Evolutionary conservation across 139 green algal genomes (phyloP).

Genomic region (Penium margaritaceum): DNA sequence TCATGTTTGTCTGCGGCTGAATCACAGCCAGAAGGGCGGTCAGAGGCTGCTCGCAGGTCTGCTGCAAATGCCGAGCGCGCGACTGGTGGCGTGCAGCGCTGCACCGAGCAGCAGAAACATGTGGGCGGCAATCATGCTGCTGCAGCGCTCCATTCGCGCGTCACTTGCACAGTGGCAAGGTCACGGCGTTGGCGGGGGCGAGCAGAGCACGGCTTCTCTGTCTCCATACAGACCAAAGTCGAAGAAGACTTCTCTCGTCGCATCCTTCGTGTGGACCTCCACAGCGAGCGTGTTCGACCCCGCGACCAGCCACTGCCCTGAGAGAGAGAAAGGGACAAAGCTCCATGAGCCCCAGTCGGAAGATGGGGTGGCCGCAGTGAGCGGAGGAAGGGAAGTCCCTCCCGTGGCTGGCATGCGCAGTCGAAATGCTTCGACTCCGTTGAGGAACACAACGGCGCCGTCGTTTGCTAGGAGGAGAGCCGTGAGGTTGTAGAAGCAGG

Average conservation of each 20-base stretch:
- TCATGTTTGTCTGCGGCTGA: too few species aligned
- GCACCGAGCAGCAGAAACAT: too few species aligned
- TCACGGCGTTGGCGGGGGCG: too few species aligned
- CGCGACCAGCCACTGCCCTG: constrained; percentile 5
- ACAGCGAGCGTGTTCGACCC: constrained; percentile 6
- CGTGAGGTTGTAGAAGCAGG: constrained; percentile 23
- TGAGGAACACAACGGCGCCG: constrained; percentile 30
- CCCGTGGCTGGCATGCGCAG: too few species aligned
- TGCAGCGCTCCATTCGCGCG: too few species aligned
- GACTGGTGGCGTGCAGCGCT: too few species aligned
- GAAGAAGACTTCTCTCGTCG: constrained; percentile 7
- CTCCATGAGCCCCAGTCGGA: constrained; percentile 8
- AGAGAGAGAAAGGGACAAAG: background rate
- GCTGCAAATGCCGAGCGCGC: too few species aligned
- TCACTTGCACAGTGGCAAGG: too few species aligned
- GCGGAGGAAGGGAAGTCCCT: constrained; percentile 4
- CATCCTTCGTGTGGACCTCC: constrained; percentile 10
- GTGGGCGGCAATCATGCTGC: too few species aligned
- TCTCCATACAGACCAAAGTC: background rate
- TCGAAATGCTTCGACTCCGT: constrained; percentile 9
- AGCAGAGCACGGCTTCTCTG: constrained; percentile 1
- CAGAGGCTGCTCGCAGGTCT: too few species aligned
- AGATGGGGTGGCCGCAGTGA: background rate
- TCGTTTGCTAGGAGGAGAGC: constrained; percentile 11
- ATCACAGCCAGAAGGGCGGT: too few species aligned